phyloP scores from a whole-genome alignment of 2,329 filamentous ascomycete genomes.

The Cordyceps cateniannulata region DNA sequence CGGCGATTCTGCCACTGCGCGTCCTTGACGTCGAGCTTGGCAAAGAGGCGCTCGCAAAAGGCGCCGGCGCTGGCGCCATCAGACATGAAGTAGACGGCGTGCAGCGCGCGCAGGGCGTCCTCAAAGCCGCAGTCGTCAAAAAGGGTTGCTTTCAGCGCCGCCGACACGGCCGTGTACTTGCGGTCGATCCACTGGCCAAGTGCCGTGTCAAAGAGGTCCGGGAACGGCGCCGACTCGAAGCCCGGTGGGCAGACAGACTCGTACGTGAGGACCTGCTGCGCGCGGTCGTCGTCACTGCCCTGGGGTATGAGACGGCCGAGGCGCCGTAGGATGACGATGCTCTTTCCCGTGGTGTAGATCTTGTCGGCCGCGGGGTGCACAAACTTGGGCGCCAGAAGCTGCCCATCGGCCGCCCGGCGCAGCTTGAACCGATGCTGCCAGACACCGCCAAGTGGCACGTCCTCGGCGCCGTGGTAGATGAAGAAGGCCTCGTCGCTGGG shows the following conservation, averaged over 20 bases:
- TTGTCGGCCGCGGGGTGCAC: slow-evolving; percentile 61
- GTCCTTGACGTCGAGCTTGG: slow-evolving; percentile 59
- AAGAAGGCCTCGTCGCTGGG: slow-evolving; percentile 68
- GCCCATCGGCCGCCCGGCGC: slow-evolving; percentile 51
- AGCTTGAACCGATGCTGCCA: slow-evolving; percentile 74
- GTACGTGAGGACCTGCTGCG: slow-evolving; percentile 44
- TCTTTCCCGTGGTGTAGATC: slow-evolving; percentile 86
- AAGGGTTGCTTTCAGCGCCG: slow-evolving; percentile 58
- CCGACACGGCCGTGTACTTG: slow-evolving; percentile 65
- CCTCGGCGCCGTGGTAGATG: slow-evolving; percentile 51
- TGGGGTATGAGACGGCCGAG: slow-evolving; percentile 30
- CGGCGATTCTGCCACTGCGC: slow-evolving; percentile 74
- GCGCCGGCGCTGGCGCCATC: slow-evolving; percentile 62
- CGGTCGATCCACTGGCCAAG: slow-evolving; percentile 73
- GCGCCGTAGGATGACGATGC: slow-evolving; percentile 73
- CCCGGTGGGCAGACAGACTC: slow-evolving; percentile 45
- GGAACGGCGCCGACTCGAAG: slow-evolving; percentile 56
- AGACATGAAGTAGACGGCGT: slow-evolving; percentile 68
- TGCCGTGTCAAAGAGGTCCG: slow-evolving; percentile 63
- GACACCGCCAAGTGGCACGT: slow-evolving; percentile 55
- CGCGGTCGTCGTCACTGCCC: not conserved
- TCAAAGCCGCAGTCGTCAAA: slow-evolving; percentile 64
- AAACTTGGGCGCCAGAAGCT: slow-evolving; percentile 66
- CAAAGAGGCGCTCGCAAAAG: slow-evolving; percentile 66
- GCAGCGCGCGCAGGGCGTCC: slow-evolving; percentile 58